Percentiles rank a stretch among this genome's conserved stretches.
These are phyloP conservation scores for Fusarium oligoseptatum DNA, from an alignment of 2,329 filamentous ascomycete genomes.

Conservation along the genomic window DNA sequence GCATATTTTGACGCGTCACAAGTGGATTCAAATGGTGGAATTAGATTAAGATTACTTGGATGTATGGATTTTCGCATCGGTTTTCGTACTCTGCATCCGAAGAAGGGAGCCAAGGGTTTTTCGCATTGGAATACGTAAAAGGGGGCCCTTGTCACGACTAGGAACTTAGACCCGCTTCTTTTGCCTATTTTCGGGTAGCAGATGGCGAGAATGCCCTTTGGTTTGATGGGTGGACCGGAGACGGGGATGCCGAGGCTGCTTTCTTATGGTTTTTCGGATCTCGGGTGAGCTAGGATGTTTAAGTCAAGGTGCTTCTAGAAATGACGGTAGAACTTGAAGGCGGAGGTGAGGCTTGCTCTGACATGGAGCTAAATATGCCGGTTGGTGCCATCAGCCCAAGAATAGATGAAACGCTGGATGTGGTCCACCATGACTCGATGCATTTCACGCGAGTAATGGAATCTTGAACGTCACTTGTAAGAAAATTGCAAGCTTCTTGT, in stretches of 20 bases:
- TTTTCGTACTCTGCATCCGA: background rate
- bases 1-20: background rate
- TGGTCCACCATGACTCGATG: background rate
- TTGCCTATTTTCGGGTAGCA: background rate
- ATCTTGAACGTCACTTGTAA: background rate
- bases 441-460: background rate
- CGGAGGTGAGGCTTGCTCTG: background rate
- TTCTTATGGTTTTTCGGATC: background rate
- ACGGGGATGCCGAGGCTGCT: background rate
- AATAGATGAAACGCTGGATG: background rate
- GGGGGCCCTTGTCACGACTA: background rate
- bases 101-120: background rate
- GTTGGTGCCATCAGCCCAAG: background rate
- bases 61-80: background rate
- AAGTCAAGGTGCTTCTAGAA: background rate
- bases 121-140: constrained; percentile 3
- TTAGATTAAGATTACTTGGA: background rate
- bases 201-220: background rate
- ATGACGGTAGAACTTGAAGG: background rate
- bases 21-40: background rate
- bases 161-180: background rate
- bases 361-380: background rate
- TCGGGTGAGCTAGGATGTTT: background rate
- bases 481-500: background rate
- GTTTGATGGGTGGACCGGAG: background rate